A percentile compares a stretch with the other conserved stretches of the same genome.
phyloP scores from a whole-genome alignment of 75 land plant species.

The Pseudotsuga menziesii region DNA sequence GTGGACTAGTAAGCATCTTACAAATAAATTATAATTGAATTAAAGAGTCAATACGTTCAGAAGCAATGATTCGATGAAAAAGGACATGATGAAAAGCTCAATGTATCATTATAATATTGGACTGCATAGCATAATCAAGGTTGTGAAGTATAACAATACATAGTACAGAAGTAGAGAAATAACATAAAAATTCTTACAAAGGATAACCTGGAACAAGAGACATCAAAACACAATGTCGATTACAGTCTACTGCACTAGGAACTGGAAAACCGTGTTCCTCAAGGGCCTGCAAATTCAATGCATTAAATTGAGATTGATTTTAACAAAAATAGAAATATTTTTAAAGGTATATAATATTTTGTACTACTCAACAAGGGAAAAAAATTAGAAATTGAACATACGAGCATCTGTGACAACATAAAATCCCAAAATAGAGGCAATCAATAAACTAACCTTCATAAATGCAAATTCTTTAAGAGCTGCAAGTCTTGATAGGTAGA shows the following conservation, averaged over 20 bases:
- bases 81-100: no score
- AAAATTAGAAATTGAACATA: not conserved
- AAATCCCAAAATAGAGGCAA: not conserved
- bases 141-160: no score
- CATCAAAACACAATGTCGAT: constrained; percentile 98
- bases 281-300: constrained; percentile 60
- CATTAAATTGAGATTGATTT: not conserved
- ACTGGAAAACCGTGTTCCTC: constrained; percentile 97
- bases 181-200: constrained; percentile 53
- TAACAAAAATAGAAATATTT: not conserved
- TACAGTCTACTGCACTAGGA: constrained; percentile 96
- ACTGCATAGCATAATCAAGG: no score
- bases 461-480: constrained; percentile 97
- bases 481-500: constrained; percentile 97
- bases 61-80: no score
- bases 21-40: no score
- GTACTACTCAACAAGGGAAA: not conserved
- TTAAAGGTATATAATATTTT: not conserved
- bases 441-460: constrained; percentile 71
- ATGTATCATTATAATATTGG: no score
- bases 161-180: no score
- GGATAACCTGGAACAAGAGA: constrained; percentile 95
- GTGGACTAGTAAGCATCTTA: no score
- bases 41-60: no score
- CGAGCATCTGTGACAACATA: not conserved